Evolutionary conservation across 495 filamentous ascomycete species (phyloP).

Genomic region (Penicillium simplicissimum): DNA sequence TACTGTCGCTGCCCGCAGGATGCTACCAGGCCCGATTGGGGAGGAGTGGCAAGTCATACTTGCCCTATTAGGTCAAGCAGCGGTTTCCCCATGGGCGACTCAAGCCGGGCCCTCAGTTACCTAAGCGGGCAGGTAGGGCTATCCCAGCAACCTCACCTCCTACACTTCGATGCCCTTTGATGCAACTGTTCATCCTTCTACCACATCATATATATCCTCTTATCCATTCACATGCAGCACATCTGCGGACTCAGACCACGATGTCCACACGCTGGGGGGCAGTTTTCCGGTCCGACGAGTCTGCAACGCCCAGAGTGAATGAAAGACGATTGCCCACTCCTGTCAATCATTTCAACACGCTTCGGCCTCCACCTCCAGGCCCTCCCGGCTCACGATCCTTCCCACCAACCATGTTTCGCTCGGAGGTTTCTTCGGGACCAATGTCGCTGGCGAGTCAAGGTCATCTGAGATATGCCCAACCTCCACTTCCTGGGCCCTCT

Average conservation of each 20-base stretch:
- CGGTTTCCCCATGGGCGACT: not conserved
- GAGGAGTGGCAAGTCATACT: not conserved
- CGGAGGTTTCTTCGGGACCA: not conserved
- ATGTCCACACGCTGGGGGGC: not conserved
- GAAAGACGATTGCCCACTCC: not conserved
- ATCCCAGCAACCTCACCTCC: not conserved
- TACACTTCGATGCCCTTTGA: not conserved
- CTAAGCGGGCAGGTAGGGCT: constrained; percentile 1
- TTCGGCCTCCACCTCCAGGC: not conserved
- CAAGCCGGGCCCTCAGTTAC: not conserved
- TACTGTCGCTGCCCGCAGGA: not conserved
- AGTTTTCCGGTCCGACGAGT: not conserved
- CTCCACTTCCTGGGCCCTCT: not conserved
- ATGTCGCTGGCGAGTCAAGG: not conserved
- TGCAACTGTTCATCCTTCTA: not conserved
- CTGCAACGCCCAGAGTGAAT: not conserved
- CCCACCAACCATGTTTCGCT: not conserved
- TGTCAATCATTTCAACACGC: not conserved
- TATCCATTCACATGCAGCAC: not conserved
- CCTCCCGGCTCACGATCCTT: not conserved
- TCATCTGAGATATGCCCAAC: not conserved
- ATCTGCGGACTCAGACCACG: not conserved
- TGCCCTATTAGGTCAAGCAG: not conserved
- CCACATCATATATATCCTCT: not conserved
- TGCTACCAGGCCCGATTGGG: not conserved